Evolutionary conservation across 2,329 filamentous ascomycete genomes (phyloP).

Genomic region (Neopestalotiopsis sp.): DNA sequence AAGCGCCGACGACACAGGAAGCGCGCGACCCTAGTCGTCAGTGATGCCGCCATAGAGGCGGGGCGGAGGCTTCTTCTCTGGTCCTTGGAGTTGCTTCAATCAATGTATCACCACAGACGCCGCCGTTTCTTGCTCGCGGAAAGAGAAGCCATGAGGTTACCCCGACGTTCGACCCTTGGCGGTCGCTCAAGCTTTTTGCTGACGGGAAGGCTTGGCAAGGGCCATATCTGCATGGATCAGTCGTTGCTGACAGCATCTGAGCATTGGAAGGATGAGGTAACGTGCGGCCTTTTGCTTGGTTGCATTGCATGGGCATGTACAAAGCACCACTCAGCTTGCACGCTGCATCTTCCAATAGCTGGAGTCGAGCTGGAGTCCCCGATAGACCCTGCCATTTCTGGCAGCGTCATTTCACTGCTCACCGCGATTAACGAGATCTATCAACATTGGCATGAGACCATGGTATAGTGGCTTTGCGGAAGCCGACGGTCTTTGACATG

Average conservation of each 20-base stretch:
- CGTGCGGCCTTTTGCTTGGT: neutral
- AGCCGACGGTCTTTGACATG: neutral
- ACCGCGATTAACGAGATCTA: neutral
- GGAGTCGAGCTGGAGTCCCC: neutral
- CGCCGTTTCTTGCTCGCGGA: neutral
- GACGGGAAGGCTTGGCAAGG: neutral
- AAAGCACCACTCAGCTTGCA: neutral
- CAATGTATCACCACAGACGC: neutral
- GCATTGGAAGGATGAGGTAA: neutral
- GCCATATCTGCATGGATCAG: neutral
- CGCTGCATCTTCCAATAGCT: neutral
- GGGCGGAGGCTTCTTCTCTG: neutral
- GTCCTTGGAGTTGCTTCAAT: neutral
- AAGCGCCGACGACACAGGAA: neutral
- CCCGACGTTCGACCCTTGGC: neutral
- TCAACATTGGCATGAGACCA: neutral
- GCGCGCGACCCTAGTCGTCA: neutral
- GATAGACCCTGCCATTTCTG: neutral
- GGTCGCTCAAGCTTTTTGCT: neutral
- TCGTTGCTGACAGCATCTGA: neutral
- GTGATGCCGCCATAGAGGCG: constrained; percentile 1
- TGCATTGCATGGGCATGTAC: neutral
- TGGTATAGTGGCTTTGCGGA: neutral
- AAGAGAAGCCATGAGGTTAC: neutral
- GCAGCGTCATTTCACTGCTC: neutral